A percentile compares a stretch with the other conserved stretches of the same genome.
phyloP scores from a whole-genome alignment of 2,329 filamentous ascomycete species.

The Penicillium sp. region DNA sequence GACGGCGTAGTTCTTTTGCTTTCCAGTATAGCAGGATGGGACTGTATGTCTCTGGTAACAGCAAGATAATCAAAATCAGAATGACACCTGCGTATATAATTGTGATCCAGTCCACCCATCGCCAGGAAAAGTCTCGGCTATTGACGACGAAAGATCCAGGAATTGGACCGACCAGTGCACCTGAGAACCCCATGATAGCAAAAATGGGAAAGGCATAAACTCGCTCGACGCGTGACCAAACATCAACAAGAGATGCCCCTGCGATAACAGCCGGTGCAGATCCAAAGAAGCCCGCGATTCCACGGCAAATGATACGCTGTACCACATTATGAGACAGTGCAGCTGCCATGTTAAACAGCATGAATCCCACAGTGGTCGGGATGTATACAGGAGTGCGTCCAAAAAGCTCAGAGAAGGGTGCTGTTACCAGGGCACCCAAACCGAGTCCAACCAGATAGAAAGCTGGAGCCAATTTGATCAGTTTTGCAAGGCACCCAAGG shows the following conservation, averaged over 20 bases:
- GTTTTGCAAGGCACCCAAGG: constrained; percentile 17
- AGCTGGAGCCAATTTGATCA: constrained; percentile 15
- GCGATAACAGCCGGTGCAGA: constrained; percentile 47
- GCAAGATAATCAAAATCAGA: constrained; percentile 41
- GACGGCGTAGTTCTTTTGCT: constrained; percentile 41
- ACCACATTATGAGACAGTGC: constrained; percentile 51
- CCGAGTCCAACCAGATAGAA: constrained; percentile 52
- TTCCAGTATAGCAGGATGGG: constrained; percentile 51
- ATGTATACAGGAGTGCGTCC: constrained; percentile 54
- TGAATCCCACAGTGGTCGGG: constrained; percentile 45
- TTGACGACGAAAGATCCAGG: constrained; percentile 49
- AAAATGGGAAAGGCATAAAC: constrained; percentile 54
- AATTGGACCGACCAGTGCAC: constrained; percentile 41
- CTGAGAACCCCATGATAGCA: constrained; percentile 46
- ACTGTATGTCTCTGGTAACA: constrained; percentile 54
- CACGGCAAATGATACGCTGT: constrained; percentile 52
- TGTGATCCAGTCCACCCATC: constrained; percentile 51
- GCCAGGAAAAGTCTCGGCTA: constrained; percentile 43
- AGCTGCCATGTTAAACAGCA: constrained; percentile 52
- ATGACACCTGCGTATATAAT: constrained; percentile 39
- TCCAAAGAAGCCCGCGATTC: constrained; percentile 51
- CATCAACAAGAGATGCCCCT: constrained; percentile 47
- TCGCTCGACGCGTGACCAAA: constrained; percentile 49
- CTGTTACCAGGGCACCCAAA: constrained; percentile 48
- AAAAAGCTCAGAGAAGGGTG: constrained; percentile 50